Percentiles rank a stretch among this genome's conserved stretches.
Conservation (phyloP, 2,329 filamentous ascomycete species). For the Periconia macrospinosa region DNA sequence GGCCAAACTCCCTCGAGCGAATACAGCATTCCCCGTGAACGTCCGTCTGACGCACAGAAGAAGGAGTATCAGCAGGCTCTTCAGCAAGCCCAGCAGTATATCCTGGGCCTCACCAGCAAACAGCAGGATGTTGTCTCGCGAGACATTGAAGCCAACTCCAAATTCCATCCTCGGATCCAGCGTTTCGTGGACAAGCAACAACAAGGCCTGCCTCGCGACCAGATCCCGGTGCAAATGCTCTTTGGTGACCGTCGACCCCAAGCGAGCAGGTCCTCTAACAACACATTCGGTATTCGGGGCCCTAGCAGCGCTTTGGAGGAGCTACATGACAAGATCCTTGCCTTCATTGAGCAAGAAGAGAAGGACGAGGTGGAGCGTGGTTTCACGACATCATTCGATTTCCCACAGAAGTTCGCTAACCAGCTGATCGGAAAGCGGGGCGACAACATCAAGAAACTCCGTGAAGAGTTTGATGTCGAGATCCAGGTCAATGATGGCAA, state of each 20-base stretch:
- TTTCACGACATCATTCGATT: conserved; percentile 84
- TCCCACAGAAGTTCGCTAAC: conserved; percentile 92
- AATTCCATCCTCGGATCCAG: conserved; percentile 66
- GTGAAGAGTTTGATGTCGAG: conserved; percentile 71
- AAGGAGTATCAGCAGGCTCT: conserved; percentile 60
- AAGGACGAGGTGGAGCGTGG: conserved; percentile 92
- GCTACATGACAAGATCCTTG: conserved; percentile 71
- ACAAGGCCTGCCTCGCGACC: conserved; percentile 48
- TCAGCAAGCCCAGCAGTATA: conserved; percentile 60
- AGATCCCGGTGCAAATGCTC: conserved; percentile 60
- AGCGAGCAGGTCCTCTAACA: conserved; percentile 58
- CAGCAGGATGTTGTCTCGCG: conserved; percentile 59
- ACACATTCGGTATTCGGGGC: conserved; percentile 72
- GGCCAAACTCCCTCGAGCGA: conserved; percentile 58
- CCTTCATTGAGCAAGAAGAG: conserved; percentile 85
- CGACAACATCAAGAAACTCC: conserved; percentile 69
- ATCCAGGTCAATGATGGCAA: conserved; percentile 93
- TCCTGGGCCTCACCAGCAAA: conserved; percentile 56
- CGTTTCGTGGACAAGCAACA: conserved; percentile 63
- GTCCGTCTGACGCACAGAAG: conserved; percentile 58
- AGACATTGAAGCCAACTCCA: conserved; percentile 57
- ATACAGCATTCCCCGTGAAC: conserved; percentile 59
- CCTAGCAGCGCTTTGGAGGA: conserved; percentile 72
- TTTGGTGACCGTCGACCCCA: conserved; percentile 49
- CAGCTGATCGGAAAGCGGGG: conserved; percentile 71